phyloP scores from a whole-genome alignment of 257 asterid genomes.

The Ballota nigra region DNA sequence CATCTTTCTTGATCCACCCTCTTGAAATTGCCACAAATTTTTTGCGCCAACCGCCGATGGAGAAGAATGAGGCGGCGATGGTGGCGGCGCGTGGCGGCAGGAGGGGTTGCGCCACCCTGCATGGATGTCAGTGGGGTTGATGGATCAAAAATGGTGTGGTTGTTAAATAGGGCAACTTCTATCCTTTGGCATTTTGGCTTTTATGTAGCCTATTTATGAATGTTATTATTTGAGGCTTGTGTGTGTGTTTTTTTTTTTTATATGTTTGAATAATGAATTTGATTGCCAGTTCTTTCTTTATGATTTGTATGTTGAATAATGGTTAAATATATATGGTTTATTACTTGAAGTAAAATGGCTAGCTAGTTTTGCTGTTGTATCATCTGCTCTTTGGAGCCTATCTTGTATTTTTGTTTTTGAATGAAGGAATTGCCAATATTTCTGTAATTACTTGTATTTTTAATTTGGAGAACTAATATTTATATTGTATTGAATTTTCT shows the following conservation, averaged over 20 bases:
- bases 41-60: background rate
- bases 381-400: background rate
- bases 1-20: slow-evolving; percentile 40
- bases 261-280: background rate
- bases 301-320: background rate
- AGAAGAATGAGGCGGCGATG: slow-evolving; percentile 14
- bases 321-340: background rate
- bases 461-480: background rate
- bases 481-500: background rate
- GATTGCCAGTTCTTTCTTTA: background rate
- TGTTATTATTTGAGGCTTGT: background rate
- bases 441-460: background rate
- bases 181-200: slow-evolving; percentile 71
- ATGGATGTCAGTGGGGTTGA: slow-evolving; percentile 28
- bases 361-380: too few relatives aligned
- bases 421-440: background rate
- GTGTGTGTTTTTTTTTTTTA: too few relatives aligned
- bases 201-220: background rate
- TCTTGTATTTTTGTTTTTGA: background rate
- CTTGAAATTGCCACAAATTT: slow-evolving; percentile 30
- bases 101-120: slow-evolving; percentile 19
- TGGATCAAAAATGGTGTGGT: slow-evolving; percentile 31
- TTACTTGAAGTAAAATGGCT: background rate
- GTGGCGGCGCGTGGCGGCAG: slow-evolving; percentile 23
- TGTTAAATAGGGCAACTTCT: slow-evolving; percentile 68